phyloP scores from a whole-genome alignment of 1,284 basidiomycete genomes.

The Cutaneotrichosporon mucoides region DNA sequence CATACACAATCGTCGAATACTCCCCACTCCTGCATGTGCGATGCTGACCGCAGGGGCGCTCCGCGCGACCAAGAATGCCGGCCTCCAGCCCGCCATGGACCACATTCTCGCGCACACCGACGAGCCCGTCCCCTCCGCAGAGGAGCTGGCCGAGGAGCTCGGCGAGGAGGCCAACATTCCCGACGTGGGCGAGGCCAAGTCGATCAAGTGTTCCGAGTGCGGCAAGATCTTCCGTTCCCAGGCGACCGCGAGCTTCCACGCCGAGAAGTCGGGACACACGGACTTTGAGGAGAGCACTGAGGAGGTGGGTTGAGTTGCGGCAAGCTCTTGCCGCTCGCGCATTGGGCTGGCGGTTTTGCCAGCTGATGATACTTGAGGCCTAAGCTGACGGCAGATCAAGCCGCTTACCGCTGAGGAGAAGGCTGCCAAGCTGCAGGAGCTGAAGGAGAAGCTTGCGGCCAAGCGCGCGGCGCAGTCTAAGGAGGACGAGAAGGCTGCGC shows the following conservation, averaged over 20 bases:
- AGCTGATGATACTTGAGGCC: no score
- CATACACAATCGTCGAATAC: no score
- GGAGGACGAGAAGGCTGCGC: constrained; percentile 65
- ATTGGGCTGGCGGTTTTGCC: no score
- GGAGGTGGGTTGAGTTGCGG: constrained; percentile 57
- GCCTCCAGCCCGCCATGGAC: constrained; percentile 82
- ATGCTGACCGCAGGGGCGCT: constrained; percentile 63
- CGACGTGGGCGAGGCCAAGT: constrained; percentile 22
- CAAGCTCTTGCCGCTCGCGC: no score
- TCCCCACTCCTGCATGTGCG: no score
- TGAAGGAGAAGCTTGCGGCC: constrained; percentile 68
- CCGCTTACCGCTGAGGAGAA: constrained; percentile 95
- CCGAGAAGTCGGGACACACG: constrained; percentile 90
- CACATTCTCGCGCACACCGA: constrained; percentile 73
- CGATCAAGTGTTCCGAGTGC: constrained; percentile 56
- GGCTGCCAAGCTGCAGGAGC: constrained; percentile 71
- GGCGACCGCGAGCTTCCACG: constrained; percentile 86
- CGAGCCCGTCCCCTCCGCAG: constrained; percentile 60
- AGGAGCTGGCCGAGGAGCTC: constrained; percentile 52
- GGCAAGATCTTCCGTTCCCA: constrained; percentile 83
- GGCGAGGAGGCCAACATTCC: constrained; percentile 24
- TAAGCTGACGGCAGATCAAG: constrained; percentile 34
- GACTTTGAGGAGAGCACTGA: constrained; percentile 93
- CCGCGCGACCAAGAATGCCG: constrained; percentile 69
- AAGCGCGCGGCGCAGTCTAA: constrained; percentile 66